Base-by-base conservation (phyloP, 805 yeast genomes). In the Metschnikowia kunwiensis region DNA sequence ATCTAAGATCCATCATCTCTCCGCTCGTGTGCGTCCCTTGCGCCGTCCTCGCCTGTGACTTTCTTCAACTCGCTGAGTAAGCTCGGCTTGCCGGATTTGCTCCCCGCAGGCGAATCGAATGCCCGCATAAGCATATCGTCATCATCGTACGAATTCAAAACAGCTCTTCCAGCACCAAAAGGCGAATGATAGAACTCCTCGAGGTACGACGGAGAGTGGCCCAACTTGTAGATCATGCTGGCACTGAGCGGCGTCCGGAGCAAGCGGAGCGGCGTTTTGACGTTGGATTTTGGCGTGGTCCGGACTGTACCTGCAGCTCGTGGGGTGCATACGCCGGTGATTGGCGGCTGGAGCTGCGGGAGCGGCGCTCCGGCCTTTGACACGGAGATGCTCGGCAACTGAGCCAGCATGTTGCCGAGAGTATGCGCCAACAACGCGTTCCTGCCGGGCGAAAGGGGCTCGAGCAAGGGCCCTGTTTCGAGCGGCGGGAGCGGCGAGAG, bases 161-260 rank as follows among this genome's bases (percentile, higher is more conserved):
- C 43, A 8, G 46, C 46, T 6, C 51, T 27, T 5, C 44, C 38
- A 5, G 39, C 32, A 12, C 36, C 49, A 22, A 48, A 48, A 9
- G 64, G 58, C 15, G 82, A 75, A 26, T 78, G 72, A 47, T 79
- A 77, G 51, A 80, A 80, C 48, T 80, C 86, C 41, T 80, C 86
- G 38, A 79, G 61, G 49, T 77, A 78, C 2, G 80, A 70, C 10
- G 86, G 86, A 14, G 84, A 77, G 49, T 76, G 72, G 82, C 85
- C 78, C 29, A 77, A 60, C 49, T 71, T 77, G 45, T 69, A 71
- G 53, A 71, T 58, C 13, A 70, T 62, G 7, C 77, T 65, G 44
- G 61, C 57, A 50, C 73, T 51, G 55, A 58, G 57, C 35, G 77
- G 61, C 42, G 75, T 61, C 41, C 62, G 55, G 42, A 59, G 51